phyloP scores from a whole-genome alignment of 1,284 basidiomycete species.

The Boletus austroedulis region DNA sequence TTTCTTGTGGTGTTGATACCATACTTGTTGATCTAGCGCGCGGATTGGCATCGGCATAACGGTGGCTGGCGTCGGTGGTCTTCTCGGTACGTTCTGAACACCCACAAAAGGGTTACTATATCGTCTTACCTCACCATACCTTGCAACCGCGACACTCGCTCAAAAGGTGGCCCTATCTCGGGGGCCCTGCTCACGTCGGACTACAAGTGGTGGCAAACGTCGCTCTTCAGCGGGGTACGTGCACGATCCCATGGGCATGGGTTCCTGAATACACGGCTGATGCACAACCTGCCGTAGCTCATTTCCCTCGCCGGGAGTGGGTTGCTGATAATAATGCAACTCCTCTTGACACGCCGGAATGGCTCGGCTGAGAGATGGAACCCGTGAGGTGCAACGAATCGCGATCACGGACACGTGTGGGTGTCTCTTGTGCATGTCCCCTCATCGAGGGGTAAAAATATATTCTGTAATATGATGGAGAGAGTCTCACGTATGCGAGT shows the following conservation, averaged over 20 bases:
- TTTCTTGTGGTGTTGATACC: background rate
- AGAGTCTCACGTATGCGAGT: background rate
- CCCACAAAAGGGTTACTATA: background rate
- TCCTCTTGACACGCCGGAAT: constrained; percentile 10
- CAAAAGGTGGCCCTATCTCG: constrained; percentile 28
- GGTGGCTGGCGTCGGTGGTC: constrained; percentile 12
- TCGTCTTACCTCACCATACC: background rate
- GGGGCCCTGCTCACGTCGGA: constrained; percentile 27
- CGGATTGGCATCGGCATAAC: constrained; percentile 26
- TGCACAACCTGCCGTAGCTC: constrained; percentile 7
- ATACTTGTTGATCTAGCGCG: constrained; percentile 12
- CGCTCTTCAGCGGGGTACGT: constrained; percentile 29
- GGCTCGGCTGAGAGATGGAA: background rate
- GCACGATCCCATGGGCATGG: background rate
- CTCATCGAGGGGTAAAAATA: background rate
- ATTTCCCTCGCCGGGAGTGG: constrained; percentile 11
- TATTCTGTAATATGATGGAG: background rate
- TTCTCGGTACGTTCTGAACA: constrained; percentile 17
- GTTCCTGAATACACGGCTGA: constrained; percentile 2
- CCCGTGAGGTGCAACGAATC: background rate
- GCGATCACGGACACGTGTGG: background rate
- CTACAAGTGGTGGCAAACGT: constrained; percentile 31
- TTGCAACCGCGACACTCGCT: background rate
- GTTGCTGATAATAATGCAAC: constrained; percentile 17
- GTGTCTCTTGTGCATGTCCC: no score